Evolutionary conservation across 768 basidiomycete genomes (phyloP), one percentile per base, ranked within the genome.

Genomic region (Termitomyces sp.): DNA sequence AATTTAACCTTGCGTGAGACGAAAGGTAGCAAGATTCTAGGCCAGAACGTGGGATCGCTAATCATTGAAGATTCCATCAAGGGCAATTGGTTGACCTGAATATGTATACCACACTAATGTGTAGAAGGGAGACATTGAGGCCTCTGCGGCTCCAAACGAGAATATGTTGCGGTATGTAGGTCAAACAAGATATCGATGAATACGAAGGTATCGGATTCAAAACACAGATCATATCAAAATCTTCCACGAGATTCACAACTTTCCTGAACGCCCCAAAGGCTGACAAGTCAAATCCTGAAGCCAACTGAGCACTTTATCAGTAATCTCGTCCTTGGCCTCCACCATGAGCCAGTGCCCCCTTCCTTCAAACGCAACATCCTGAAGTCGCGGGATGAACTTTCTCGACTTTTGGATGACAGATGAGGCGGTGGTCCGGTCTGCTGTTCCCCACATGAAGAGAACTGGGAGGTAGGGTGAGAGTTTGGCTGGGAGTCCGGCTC

Each of bases 271-370:
- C 30, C 63, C 56, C 26, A n/a, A n/a, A n/a, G 65, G 55, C 26
- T 51, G 58, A 27, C 67, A 70, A 0, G 69, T 69, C 49, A 78
- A 60, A 20, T 69, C 66, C 44, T 71, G 68, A 14, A 85, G 66
- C 83, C 83, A 86, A 40, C 69, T 68, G 5, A 75, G 55, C n/a
- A 85, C 72, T 46, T 64, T 76, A 7, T 79, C 66, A 1, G 81
- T 82, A 33, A 90, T 75, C 26, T 75, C 75, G 44, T 87, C 80
- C 36, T 78, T 77, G 24, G 82, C 81, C 64, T 90, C 82, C 1
- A 85, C 57, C 83, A 88, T 79, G 1, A 91, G 47, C 88, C 89
- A 91, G 65, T 90, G 89, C 1, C 87, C 86, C 26, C 68, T 72
- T 10, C 76, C 82, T 49, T 85, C 78, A 10, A 89, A 57, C 10